Percentiles rank a stretch among this genome's conserved stretches.
These are phyloP conservation scores for Rosa persica DNA, from an alignment of 306 rosid genomes.

Conservation along the genomic window DNA sequence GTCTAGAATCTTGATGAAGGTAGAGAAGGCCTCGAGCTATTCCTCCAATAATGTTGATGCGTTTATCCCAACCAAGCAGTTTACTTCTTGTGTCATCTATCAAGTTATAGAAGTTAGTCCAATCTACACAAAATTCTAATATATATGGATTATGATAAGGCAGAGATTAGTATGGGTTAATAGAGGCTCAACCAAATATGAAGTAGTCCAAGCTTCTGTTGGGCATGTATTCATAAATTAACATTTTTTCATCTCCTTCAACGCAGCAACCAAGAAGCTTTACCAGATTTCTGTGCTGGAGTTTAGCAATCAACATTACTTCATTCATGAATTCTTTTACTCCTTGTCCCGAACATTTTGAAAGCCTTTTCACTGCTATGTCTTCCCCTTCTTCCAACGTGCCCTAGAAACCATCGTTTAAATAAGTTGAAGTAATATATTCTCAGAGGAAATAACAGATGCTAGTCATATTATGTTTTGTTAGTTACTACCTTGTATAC, in stretches of 20 bases:
- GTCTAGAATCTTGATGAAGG: conserved; percentile 29
- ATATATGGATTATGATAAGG: background rate
- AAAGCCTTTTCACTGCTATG: conserved; percentile 60
- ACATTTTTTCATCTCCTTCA: conserved; percentile 41
- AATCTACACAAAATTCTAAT: background rate
- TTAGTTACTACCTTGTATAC: conserved; percentile 37
- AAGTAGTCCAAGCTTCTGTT: conserved; percentile 61
- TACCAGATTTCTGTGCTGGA: conserved; percentile 64
- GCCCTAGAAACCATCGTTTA: conserved; percentile 33
- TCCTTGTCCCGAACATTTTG: conserved; percentile 51
- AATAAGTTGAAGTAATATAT: background rate
- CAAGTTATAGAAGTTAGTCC: background rate
- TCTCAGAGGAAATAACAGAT: background rate
- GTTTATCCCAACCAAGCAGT: background rate
- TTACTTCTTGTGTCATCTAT: background rate
- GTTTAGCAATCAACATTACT: conserved; percentile 51
- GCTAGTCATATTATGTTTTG: background rate
- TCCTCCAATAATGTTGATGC: conserved; percentile 19
- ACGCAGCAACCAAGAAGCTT: conserved; percentile 56
- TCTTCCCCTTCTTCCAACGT: conserved; percentile 38
- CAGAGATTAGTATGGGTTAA: background rate
- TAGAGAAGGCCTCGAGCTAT: conserved; percentile 29
- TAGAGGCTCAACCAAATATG: conserved; percentile 49
- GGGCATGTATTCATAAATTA: conserved; percentile 57
- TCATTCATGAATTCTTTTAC: conserved; percentile 53